Evolutionary conservation across 345 rosid species (phyloP).

Genomic region (Draba incana): DNA sequence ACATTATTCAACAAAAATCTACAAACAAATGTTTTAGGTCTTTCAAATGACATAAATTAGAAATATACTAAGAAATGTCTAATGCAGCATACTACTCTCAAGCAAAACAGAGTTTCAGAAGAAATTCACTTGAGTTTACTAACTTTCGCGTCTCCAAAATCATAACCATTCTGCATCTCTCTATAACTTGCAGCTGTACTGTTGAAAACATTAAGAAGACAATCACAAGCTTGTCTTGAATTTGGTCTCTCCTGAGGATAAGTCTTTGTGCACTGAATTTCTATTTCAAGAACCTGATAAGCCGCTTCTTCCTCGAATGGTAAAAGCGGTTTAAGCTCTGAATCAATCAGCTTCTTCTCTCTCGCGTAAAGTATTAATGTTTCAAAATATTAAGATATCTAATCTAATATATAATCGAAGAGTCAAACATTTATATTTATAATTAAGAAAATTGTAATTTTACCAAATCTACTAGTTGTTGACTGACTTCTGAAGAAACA

Average conservation of each 20-base stretch:
- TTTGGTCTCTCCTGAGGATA: conserved; percentile 77
- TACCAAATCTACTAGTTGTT: too few relatives aligned
- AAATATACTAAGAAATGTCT: conserved; percentile 5
- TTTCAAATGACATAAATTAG: neutral
- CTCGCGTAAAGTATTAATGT: too few relatives aligned
- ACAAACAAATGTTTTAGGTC: neutral
- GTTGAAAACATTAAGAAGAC: conserved; percentile 57
- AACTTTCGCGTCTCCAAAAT: neutral
- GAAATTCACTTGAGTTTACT: neutral
- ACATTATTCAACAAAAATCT: too few relatives aligned
- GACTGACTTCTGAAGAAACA: too few relatives aligned
- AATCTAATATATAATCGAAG: too few relatives aligned
- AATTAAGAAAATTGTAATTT: too few relatives aligned
- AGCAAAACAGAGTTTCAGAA: conserved; percentile 1
- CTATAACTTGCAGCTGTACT: conserved; percentile 47
- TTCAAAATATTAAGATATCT: too few relatives aligned
- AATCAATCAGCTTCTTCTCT: conserved; percentile 68
- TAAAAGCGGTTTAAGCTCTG: conserved; percentile 53
- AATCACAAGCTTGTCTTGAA: conserved; percentile 68
- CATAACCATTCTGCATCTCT: conserved; percentile 43
- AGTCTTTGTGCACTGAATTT: conserved; percentile 71
- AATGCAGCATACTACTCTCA: neutral
- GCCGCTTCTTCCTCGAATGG: conserved; percentile 61
- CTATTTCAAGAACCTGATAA: conserved; percentile 75
- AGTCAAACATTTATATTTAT: too few relatives aligned